phyloP scores from a whole-genome alignment of 2,329 filamentous ascomycete species.

The Hymenoscyphus albidus region DNA sequence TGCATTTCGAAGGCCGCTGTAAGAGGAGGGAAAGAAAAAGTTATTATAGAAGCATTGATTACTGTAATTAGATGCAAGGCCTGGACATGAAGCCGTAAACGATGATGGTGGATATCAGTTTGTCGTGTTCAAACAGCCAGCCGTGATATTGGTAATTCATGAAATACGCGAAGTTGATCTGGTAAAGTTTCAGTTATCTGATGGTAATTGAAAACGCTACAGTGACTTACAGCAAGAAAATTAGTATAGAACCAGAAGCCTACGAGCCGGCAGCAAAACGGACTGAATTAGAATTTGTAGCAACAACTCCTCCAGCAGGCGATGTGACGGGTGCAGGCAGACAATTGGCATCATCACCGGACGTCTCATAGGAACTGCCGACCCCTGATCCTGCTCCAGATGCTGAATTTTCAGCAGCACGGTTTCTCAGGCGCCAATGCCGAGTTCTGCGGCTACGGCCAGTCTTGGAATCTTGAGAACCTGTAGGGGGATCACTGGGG shows the following conservation, averaged over 20 bases:
- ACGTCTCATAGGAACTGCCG: conserved; percentile 18
- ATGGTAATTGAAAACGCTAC: background rate
- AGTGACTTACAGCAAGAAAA: background rate
- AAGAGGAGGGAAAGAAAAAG: background rate
- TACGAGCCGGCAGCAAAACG: conserved; percentile 5
- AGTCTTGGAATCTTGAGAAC: conserved; percentile 19
- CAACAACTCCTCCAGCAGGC: background rate
- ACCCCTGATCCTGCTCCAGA: conserved; percentile 11
- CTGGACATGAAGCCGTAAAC: background rate
- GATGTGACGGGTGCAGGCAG: background rate
- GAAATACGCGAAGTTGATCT: background rate
- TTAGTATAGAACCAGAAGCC: background rate
- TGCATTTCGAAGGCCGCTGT: background rate
- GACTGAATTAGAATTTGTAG: background rate
- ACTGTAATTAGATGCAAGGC: no score
- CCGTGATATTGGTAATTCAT: background rate
- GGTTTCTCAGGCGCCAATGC: conserved; percentile 33
- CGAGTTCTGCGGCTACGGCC: conserved; percentile 24
- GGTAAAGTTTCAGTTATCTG: background rate
- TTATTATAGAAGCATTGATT: background rate
- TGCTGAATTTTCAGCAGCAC: conserved; percentile 16
- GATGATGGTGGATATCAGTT: background rate
- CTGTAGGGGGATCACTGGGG: conserved; percentile 29
- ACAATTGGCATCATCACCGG: conserved; percentile 10
- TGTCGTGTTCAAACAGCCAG: background rate